phyloP scores from a whole-genome alignment of 2,329 filamentous ascomycete species.

The Colletotrichum tabaci region DNA sequence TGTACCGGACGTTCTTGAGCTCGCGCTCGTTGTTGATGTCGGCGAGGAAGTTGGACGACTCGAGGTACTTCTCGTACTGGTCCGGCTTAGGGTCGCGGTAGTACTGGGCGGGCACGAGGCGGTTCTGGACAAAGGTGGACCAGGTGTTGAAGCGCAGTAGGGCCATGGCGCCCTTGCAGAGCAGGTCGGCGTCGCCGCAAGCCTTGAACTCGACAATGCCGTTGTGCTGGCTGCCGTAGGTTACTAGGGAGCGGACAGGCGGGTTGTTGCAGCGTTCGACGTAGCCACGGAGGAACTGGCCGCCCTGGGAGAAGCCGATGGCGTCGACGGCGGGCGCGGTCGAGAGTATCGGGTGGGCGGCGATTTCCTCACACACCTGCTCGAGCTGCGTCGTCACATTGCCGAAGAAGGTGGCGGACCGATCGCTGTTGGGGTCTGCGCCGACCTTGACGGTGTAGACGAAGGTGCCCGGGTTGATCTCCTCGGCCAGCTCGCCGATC shows the following conservation, averaged over 20 bases:
- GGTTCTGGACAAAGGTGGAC: slow-evolving; percentile 81
- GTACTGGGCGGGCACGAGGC: slow-evolving; percentile 94
- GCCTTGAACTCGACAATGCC: slow-evolving; percentile 88
- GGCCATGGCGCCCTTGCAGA: slow-evolving; percentile 86
- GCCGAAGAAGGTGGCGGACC: slow-evolving; percentile 89
- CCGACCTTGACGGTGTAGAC: slow-evolving; percentile 84
- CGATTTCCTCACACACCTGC: slow-evolving; percentile 83
- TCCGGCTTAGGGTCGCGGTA: slow-evolving; percentile 78
- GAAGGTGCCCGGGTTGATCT: slow-evolving; percentile 85
- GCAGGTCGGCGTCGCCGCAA: slow-evolving; percentile 80
- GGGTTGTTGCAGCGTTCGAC: slow-evolving; percentile 88
- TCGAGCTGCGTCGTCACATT: slow-evolving; percentile 86
- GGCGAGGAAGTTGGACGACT: slow-evolving; percentile 88
- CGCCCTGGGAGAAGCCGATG: slow-evolving; percentile 94
- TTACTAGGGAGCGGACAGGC: slow-evolving; percentile 83
- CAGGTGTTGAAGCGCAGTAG: slow-evolving; percentile 87
- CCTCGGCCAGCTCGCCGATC: slow-evolving; percentile 79
- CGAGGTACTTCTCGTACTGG: slow-evolving; percentile 81
- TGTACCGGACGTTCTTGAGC: slow-evolving; percentile 82
- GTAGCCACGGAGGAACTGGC: slow-evolving; percentile 94
- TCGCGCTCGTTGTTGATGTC: slow-evolving; percentile 95
- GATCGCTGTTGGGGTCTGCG: slow-evolving; percentile 77
- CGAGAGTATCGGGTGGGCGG: slow-evolving; percentile 82
- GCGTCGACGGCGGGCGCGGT: slow-evolving; percentile 90
- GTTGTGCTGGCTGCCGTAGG: slow-evolving; percentile 92